Conservation (phyloP, 2,329 filamentous ascomycete species). For the Aspergillus transmontanensis region DNA sequence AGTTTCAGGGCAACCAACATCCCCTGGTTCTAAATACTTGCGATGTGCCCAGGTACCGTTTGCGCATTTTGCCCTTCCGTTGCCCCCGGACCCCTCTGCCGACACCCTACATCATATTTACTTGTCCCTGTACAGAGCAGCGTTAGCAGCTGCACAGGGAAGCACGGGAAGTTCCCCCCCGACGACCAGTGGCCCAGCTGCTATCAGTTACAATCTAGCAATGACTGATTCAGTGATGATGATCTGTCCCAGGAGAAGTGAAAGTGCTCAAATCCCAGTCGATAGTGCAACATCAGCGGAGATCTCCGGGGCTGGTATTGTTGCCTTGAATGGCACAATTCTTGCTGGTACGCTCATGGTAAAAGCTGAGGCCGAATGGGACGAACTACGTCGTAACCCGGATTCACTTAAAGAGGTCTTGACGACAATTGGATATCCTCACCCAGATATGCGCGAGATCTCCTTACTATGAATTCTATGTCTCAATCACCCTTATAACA, state of each 20-base stretch:
- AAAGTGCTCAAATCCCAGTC: constrained; percentile 45
- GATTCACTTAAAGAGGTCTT: constrained; percentile 49
- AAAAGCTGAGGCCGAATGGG: constrained; percentile 58
- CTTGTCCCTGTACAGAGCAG: constrained; percentile 44
- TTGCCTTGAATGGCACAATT: constrained; percentile 60
- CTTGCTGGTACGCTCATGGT: constrained; percentile 62
- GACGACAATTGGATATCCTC: constrained; percentile 43
- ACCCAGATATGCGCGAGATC: constrained; percentile 19
- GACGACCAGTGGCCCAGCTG: constrained; percentile 39
- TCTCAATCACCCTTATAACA: not conserved
- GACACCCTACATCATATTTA: constrained; percentile 42
- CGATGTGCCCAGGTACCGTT: constrained; percentile 49
- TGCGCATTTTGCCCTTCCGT: constrained; percentile 48
- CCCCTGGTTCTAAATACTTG: constrained; percentile 25
- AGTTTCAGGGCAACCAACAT: constrained; percentile 16
- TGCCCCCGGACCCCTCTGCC: constrained; percentile 45
- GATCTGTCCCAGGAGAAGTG: constrained; percentile 53
- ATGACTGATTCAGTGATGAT: constrained; percentile 59
- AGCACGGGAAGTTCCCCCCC: constrained; percentile 21
- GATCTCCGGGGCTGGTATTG: constrained; percentile 38
- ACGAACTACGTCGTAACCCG: constrained; percentile 46
- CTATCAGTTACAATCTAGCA: constrained; percentile 61
- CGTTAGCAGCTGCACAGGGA: constrained; percentile 32
- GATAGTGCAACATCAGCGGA: constrained; percentile 37
- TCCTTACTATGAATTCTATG: constrained; percentile 19